Percentiles rank a stretch among this genome's conserved stretches.
phyloP scores from a whole-genome alignment of 768 basidiomycete species.

The Pholiota microspora region DNA sequence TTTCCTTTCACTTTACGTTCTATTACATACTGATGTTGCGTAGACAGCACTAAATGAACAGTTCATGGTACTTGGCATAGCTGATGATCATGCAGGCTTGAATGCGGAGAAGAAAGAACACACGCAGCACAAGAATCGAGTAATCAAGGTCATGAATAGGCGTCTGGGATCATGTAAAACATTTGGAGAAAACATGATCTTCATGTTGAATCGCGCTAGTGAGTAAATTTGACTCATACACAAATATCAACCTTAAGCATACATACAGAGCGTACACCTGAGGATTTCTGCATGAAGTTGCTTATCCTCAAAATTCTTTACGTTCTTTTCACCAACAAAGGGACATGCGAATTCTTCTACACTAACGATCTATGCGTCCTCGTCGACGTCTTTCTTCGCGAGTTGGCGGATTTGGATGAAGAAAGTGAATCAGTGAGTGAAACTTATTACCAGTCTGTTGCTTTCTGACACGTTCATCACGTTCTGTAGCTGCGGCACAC shows the following conservation, averaged over 20 bases:
- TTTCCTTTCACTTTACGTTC: not conserved
- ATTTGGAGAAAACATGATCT: constrained; percentile 98
- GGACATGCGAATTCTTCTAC: constrained; percentile 95
- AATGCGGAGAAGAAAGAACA: constrained; percentile 23
- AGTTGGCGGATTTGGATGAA: constrained; percentile 87
- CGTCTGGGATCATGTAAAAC: constrained; percentile 87
- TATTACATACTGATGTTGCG: not conserved
- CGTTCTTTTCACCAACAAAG: constrained; percentile 90
- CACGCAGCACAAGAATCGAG: constrained; percentile 62
- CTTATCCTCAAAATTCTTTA: constrained; percentile 94
- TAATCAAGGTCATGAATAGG: constrained; percentile 81
- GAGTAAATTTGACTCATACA: constrained; percentile 28
- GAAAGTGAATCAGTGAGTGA: constrained; percentile 85
- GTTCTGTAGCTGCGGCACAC: constrained; percentile 79
- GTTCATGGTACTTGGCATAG: constrained; percentile 89
- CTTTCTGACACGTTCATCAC: constrained; percentile 1
- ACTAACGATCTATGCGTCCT: constrained; percentile 96
- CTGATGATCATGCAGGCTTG: constrained; percentile 24
- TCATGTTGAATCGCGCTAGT: constrained; percentile 97
- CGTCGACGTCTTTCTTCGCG: constrained; percentile 97
- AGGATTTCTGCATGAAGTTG: constrained; percentile 93
- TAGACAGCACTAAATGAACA: constrained; percentile 96
- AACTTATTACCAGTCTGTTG: not conserved
- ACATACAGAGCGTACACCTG: constrained; percentile 72
- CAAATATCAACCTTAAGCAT: not conserved